Conservation (phyloP, 139 green algal species). For the Chlorella ohadii region DNA sequence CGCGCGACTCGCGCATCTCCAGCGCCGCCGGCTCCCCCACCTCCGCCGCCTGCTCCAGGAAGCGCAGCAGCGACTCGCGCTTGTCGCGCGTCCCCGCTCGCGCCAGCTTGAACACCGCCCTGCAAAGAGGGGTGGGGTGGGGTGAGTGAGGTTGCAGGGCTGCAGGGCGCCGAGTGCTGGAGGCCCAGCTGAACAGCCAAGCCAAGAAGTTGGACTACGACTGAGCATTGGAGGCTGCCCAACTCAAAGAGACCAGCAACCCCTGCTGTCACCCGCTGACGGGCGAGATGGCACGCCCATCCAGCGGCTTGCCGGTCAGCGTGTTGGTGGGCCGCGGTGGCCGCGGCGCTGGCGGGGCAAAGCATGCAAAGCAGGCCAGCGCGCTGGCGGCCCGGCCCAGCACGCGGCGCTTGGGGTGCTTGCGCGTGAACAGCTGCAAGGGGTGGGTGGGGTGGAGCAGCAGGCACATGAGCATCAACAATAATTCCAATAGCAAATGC, state of each 20-base stretch:
- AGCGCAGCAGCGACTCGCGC: slow-evolving; percentile 37
- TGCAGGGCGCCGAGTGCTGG: too few relatives aligned
- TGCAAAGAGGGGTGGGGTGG: background rate
- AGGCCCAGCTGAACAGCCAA: too few relatives aligned
- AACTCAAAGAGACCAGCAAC: too few relatives aligned
- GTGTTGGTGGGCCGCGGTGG: slow-evolving; percentile 3
- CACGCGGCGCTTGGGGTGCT: slow-evolving; percentile 35
- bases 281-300: slow-evolving; percentile 7
- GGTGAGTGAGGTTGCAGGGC: background rate
- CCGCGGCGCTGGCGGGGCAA: background rate
- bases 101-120: slow-evolving; percentile 37
- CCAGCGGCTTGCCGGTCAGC: background rate
- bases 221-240: too few relatives aligned
- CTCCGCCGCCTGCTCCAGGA: slow-evolving; percentile 45
- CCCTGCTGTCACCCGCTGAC: background rate
- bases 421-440: slow-evolving; percentile 40
- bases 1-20: slow-evolving; percentile 20
- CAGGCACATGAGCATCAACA: too few relatives aligned
- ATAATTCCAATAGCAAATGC: too few relatives aligned
- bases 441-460: too few relatives aligned
- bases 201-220: too few relatives aligned
- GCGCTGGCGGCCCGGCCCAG: slow-evolving; percentile 8
- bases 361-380: slow-evolving; percentile 20
- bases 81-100: background rate
- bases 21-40: slow-evolving; percentile 38